Conservation (phyloP, 2,329 filamentous ascomycete species). For the Stenocarpella maydis region DNA sequence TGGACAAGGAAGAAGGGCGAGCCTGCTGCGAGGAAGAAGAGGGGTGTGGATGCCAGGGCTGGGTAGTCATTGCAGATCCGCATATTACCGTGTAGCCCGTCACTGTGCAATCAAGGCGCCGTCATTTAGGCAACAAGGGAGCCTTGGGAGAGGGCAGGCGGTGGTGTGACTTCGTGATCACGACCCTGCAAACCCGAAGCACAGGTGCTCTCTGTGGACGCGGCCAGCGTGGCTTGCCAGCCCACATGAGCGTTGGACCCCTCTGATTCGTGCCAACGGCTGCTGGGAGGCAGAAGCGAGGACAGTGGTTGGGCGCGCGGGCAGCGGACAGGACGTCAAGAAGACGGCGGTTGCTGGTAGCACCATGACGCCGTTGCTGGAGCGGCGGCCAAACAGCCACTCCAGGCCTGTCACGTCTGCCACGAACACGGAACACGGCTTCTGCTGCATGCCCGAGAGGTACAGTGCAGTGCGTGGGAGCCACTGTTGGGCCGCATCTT, state of each 20-base stretch:
- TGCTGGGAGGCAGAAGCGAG: background rate
- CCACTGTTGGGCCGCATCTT: slow-evolving; percentile 1
- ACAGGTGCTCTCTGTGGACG: slow-evolving; percentile 4
- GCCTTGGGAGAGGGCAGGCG: slow-evolving; percentile 1
- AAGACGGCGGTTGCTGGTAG: background rate
- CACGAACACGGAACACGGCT: background rate
- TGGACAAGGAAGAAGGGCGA: background rate
- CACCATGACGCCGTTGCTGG: background rate
- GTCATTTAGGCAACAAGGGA: slow-evolving; percentile 4
- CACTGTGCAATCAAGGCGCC: background rate
- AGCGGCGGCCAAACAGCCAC: background rate
- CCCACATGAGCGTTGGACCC: background rate
- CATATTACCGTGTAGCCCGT: background rate
- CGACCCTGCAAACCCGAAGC: background rate
- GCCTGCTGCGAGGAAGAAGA: background rate
- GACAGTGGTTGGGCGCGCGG: background rate
- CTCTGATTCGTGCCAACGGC: slow-evolving; percentile 19
- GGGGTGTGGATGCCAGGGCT: background rate
- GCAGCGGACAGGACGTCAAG: slow-evolving; percentile 12
- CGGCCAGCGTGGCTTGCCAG: slow-evolving; percentile 14
- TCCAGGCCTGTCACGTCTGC: background rate
- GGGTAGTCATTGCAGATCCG: background rate
- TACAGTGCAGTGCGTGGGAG: slow-evolving; percentile 1
- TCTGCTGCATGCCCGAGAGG: slow-evolving; percentile 10
- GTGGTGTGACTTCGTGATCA: slow-evolving; percentile 10